Base-by-base conservation (phyloP, 176 grass and related monocot species). In the Ensete glaucum region DNA sequence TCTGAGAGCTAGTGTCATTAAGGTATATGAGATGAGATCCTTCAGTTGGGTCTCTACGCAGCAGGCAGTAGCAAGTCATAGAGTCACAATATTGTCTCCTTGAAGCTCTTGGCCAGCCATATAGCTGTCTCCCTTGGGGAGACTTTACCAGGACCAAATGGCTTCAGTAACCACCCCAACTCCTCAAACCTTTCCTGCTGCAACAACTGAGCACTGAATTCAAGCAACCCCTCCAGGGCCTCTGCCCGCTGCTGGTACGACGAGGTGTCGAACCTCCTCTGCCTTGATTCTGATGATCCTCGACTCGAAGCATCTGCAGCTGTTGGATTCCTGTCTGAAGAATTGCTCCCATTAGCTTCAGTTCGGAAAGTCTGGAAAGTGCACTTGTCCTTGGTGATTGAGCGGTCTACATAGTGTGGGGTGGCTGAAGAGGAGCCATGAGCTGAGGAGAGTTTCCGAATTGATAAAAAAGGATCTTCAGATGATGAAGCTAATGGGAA, bases 381-480 rank as follows among this genome's bases (percentile, higher is more conserved):
- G 81, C 90, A 97, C 73, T 92, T 90, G 83, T 93, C 93, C 79
- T 97, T 97, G 79, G 93, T 97, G 67, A 97, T 97, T 7, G 90
- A 97, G 54, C 76, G 76, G 50, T 92, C 77, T 76, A 53, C 76
- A 67, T 70, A 74, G 21, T 63, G 52, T 51, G 80, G 80, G 53
- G 58, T 69, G 1, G 65, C 77, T 25, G 75, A 77, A 76, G 71
- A 77, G n/a, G 85, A 76, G 19, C 80, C 77, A 1, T 71, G 83
- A 10, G 79, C 59, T 3, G 53, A 24, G 11, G 76, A 17, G 50
- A 68, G 75, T n/a, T 70, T 90, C 77, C 68, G 84, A 52, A 75
- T 48, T 43, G 76, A 51, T 22, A 83, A 52, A 27, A 84, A 67
- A 53, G 80, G 82, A 16, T 83, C 84, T 79, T 88, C 80, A 22